phyloP scores from a whole-genome alignment of 2,329 filamentous ascomycete genomes.

The Pseudopyricularia cyperi region DNA sequence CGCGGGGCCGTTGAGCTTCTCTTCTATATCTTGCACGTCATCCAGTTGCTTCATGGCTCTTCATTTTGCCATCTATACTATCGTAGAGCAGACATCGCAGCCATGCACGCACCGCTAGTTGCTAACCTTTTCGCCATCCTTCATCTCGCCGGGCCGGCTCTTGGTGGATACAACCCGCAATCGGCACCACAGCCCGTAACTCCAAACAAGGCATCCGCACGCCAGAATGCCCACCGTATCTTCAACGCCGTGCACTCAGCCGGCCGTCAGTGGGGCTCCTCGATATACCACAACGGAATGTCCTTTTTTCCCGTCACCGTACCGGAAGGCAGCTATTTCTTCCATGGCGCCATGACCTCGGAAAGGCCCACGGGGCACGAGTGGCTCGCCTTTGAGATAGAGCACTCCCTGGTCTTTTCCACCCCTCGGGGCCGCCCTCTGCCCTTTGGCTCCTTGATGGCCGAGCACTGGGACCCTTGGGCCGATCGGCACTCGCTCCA shows the following conservation, averaged over 20 bases:
- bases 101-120: not conserved
- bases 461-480: not conserved
- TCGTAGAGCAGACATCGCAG: not conserved
- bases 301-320: constrained; percentile 54
- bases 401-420: constrained; percentile 58
- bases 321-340: constrained; percentile 50
- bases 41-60: too few relatives aligned
- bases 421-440: constrained; percentile 4
- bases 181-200: not conserved
- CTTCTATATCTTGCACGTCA: too few relatives aligned
- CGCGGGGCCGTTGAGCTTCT: too few relatives aligned
- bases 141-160: not conserved
- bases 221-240: constrained; percentile 45
- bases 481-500: not conserved
- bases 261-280: constrained; percentile 63
- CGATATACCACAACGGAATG: constrained; percentile 64
- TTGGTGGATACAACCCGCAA: too few relatives aligned
- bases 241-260: constrained; percentile 64
- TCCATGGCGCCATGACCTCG: constrained; percentile 46
- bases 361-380: constrained; percentile 26
- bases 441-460: not conserved
- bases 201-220: constrained; percentile 24
- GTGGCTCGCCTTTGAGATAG: constrained; percentile 67
- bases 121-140: not conserved
- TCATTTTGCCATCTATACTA: not conserved